phyloP scores from a whole-genome alignment of 768 basidiomycete species.

The Obba rivulosa region DNA sequence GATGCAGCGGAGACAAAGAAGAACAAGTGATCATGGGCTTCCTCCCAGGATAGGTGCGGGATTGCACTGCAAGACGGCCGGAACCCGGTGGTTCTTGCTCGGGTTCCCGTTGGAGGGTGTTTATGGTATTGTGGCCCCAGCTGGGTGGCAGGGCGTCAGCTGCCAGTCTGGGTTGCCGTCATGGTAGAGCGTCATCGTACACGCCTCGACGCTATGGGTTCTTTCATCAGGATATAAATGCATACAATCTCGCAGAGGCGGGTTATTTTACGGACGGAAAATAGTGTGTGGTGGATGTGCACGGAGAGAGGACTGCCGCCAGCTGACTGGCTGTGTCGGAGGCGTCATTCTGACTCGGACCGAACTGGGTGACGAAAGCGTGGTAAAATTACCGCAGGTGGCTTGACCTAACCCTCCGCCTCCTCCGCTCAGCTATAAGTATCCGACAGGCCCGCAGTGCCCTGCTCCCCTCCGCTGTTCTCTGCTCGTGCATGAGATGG shows the following conservation, averaged over 20 bases:
- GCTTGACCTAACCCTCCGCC: background rate
- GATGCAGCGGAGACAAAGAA: constrained; percentile 19
- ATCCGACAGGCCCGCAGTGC: background rate
- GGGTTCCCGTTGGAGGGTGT: background rate
- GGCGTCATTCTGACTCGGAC: constrained; percentile 1
- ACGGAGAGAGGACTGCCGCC: too few species aligned
- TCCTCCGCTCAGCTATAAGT: background rate
- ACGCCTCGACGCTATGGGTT: background rate
- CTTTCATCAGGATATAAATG: too few species aligned
- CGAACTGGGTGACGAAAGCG: constrained; percentile 3
- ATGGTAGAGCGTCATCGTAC: too few species aligned
- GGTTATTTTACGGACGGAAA: too few species aligned
- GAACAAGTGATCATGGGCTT: constrained; percentile 25
- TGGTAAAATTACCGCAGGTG: constrained; percentile 7
- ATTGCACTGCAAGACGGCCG: constrained; percentile 12
- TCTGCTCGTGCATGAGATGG: constrained; percentile 13
- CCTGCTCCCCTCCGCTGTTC: background rate
- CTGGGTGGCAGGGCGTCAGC: background rate
- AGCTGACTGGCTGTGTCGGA: too few species aligned
- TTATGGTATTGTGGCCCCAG: background rate
- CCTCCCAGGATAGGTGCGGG: constrained; percentile 3
- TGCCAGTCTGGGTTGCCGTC: background rate
- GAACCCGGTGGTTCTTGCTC: constrained; percentile 11
- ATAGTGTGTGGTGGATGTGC: too few species aligned
- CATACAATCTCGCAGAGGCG: too few species aligned